Base-by-base conservation (phyloP, 306 rosid genomes). In the Lupinus albus region DNA sequence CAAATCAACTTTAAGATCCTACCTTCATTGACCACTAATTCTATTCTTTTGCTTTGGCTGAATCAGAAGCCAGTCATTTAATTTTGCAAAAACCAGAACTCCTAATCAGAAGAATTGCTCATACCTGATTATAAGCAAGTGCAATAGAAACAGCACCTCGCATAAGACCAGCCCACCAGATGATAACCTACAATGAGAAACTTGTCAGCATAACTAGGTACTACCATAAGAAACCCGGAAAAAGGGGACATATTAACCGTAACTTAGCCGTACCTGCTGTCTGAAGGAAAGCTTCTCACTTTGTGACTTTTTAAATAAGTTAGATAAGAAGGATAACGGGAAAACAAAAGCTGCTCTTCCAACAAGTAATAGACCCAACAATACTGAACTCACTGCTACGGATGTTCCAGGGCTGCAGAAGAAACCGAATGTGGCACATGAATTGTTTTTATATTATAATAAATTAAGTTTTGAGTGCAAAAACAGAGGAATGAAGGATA, bases 111-210 rank as follows among this genome's bases (percentile, higher is more conserved):
- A 12, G 71, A 44, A 28, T 64, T 28, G 42, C 76, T 62, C 76
- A 53, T 82, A 87, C 99, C 99, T 89, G 93, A 86, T 89, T 91
- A 79, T 93, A 93, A n/a, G 97, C 96, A 2, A 93, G 96, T 14
- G 98, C 98, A 64, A 93, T 88, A 52, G 98, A 93, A 59, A 93
- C 97, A 47, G 95, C 98, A 45, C 97, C 96, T 85, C 98, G 83
- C 98, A 93, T 93, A 57, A 93, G 97, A 71, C 98, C 98, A 74
- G 97, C 97, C 98, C 97, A 89, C 98, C 97, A 89, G 79, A 93
- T 86, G 64, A 89, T 68, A 68, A 93, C 84, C 99, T 93, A 75
- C 11, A 66, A 45, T 15, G 56, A 54, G 61, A 79, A 73, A 76
- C 49, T 17, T 7, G 70, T 74, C 76, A 63, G 70, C 51, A 38